Percentiles rank a stretch among this genome's conserved stretches.
These are phyloP conservation scores for Dactylellina haptotyla DNA, from an alignment of 2,329 filamentous ascomycete genomes.

Conservation along the genomic window DNA sequence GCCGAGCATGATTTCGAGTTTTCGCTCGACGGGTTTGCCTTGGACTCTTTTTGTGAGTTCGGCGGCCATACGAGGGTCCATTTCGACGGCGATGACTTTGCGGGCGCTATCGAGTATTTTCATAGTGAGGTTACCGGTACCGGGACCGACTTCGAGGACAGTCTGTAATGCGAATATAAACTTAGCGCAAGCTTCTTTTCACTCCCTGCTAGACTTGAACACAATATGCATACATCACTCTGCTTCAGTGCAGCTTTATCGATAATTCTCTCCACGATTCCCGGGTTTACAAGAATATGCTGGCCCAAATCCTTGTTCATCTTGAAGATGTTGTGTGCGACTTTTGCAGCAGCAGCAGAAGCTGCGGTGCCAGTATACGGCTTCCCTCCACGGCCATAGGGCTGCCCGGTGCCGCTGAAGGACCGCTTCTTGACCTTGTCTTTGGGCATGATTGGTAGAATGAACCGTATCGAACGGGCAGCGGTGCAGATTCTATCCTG, in stretches of 20 bases:
- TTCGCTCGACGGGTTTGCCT: slow-evolving; percentile 82
- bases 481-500: slow-evolving; percentile 38
- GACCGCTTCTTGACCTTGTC: slow-evolving; percentile 38
- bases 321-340: slow-evolving; percentile 88
- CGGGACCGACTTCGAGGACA: slow-evolving; percentile 91
- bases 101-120: slow-evolving; percentile 88
- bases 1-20: slow-evolving; percentile 86
- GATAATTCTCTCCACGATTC: slow-evolving; percentile 82
- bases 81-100: slow-evolving; percentile 84
- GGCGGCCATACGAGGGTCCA: slow-evolving; percentile 95
- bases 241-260: slow-evolving; percentile 90
- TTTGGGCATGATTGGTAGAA: slow-evolving; percentile 38
- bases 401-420: slow-evolving; percentile 29
- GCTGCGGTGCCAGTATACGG: slow-evolving; percentile 56
- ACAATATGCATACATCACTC: slow-evolving; percentile 68
- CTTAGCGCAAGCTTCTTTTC: no score
- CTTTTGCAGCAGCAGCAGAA: slow-evolving; percentile 63
- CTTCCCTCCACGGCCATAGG: slow-evolving; percentile 35
- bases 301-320: slow-evolving; percentile 92
- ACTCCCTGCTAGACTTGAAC: no score
- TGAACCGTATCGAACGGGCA: slow-evolving; percentile 3
- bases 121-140: slow-evolving; percentile 88
- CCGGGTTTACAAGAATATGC: slow-evolving; percentile 92
- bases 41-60: slow-evolving; percentile 94
- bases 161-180: slow-evolving; percentile 60